Base-by-base conservation (phyloP, 352 stramenopile genomes). In the Pythium rishiriense region DNA sequence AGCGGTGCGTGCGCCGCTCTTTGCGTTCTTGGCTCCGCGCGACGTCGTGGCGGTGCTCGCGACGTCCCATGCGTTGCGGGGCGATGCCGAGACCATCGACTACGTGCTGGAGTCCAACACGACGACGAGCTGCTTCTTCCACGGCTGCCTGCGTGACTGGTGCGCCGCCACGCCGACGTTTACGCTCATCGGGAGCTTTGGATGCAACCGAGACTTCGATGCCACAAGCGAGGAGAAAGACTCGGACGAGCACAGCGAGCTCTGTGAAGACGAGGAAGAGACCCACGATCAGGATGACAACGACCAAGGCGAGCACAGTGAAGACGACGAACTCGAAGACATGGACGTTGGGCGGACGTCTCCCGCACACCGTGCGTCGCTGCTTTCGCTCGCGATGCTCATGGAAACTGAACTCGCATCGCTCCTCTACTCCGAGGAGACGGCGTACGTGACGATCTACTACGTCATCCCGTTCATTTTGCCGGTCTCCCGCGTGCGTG, bases 351-450 rank as follows among this genome's bases (percentile, higher is more conserved):
- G 9, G 15, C 45, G 15, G 8, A 24, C 45, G 45, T 33, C 45
- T 7, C 24, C 45, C 5, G 45, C 45, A 17, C 22, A 26, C 4
- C 22, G 35, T 9, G 53, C 37, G 24, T 60, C 53, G 25, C 37
- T 60, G 39, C 41, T 60, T 15, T 60, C 53, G 35, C 53, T 60
- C 22, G 53, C 53, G 35, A 24, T 15, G 39, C 53, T 60, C 5
- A 17, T 60, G 24, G 6, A 21, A 2, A 25, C 35, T 4, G 17
- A 22, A 11, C 22, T 60, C 15, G 6, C 15, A 4, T 8, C 11
- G 6, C 0, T 25, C 22, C 15, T 41, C 15, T 60, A 50, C 53
- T 4, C 47, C 2, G 24, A 24, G 7, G 3, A 25, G 9, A 8
- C 33, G 9, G 35, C 28, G 22, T 50, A 50, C 53, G 53, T 41